phyloP scores from a whole-genome alignment of 116 monocot species.

The Posidonia oceanica region DNA sequence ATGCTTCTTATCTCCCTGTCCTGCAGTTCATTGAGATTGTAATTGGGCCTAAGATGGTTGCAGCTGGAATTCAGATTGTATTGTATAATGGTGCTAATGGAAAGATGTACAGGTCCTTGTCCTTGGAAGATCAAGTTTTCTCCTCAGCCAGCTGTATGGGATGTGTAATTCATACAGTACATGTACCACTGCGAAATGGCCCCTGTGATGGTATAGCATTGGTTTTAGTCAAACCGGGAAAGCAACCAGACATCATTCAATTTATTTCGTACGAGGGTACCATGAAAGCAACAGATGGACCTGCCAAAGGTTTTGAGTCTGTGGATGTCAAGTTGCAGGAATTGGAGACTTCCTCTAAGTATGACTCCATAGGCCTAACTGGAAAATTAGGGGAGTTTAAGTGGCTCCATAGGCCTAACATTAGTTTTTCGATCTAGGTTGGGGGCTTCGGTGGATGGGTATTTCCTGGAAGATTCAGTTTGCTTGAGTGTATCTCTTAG shows the following conservation, averaged over 20 bases:
- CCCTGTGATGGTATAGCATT: conserved; percentile 35
- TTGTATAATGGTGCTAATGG: conserved; percentile 39
- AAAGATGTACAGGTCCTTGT: conserved; percentile 13
- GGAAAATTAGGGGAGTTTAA: conserved; percentile 12
- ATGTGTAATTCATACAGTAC: conserved; percentile 21
- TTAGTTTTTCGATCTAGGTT: no score
- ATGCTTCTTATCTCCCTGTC: not conserved
- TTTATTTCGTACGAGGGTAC: conserved; percentile 37
- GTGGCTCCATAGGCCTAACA: no score
- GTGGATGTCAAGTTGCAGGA: conserved; percentile 18
- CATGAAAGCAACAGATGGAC: conserved; percentile 24
- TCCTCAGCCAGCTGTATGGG: conserved; percentile 6
- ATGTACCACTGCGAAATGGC: conserved; percentile 28
- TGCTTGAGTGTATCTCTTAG: no score
- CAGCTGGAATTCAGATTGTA: conserved; percentile 10
- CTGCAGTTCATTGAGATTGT: conserved; percentile 39
- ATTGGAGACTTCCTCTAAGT: conserved; percentile 11
- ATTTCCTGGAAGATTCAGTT: no score
- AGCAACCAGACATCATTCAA: conserved; percentile 15
- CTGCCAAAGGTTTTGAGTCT: conserved; percentile 20
- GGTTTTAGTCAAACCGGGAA: conserved; percentile 6
- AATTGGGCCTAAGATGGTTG: conserved; percentile 6
- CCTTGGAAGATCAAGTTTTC: conserved; percentile 14
- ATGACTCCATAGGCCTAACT: conserved; percentile 30
- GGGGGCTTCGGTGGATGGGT: no score